Percentiles rank a stretch among this genome's conserved stretches.
phyloP scores from a whole-genome alignment of 1,284 basidiomycete species.

The Thecaphora frezii region DNA sequence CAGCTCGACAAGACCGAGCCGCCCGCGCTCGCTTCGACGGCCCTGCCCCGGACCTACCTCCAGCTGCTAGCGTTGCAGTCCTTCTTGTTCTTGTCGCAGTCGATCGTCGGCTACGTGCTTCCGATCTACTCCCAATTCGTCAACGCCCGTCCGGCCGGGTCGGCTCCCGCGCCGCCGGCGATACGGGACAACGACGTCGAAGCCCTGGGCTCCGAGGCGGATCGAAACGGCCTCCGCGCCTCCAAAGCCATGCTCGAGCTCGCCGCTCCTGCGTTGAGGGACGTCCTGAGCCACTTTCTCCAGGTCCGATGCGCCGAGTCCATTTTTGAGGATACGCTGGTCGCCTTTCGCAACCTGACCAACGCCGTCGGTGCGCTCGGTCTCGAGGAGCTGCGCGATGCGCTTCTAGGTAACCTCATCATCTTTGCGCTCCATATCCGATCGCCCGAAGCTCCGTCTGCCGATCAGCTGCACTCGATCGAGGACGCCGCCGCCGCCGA shows the following conservation, averaged over 20 bases:
- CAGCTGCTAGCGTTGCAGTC: slow-evolving; percentile 89
- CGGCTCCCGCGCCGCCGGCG: slow-evolving; percentile 63
- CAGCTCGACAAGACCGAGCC: slow-evolving; percentile 73
- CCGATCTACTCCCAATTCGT: slow-evolving; percentile 67
- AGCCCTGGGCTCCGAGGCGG: slow-evolving; percentile 7
- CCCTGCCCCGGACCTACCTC: slow-evolving; percentile 68
- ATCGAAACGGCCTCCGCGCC: slow-evolving; percentile 64
- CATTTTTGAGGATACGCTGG: slow-evolving; percentile 79
- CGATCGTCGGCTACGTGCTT: slow-evolving; percentile 73
- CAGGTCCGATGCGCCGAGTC: slow-evolving; percentile 84
- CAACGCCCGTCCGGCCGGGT: slow-evolving; percentile 58
- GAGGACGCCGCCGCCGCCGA: slow-evolving; percentile 3
- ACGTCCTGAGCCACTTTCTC: slow-evolving; percentile 83
- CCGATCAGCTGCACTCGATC: neutral
- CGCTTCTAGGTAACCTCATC: slow-evolving; percentile 81
- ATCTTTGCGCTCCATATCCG: slow-evolving; percentile 77
- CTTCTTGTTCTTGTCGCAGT: slow-evolving; percentile 82
- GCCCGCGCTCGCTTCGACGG: slow-evolving; percentile 78
- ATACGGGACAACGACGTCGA: slow-evolving; percentile 60
- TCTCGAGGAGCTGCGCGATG: slow-evolving; percentile 83
- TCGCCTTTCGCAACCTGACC: slow-evolving; percentile 79
- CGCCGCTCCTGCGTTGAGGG: slow-evolving; percentile 86
- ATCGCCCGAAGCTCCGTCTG: neutral
- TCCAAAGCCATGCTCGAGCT: slow-evolving; percentile 77
- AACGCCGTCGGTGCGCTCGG: slow-evolving; percentile 86